A percentile compares a stretch with the other conserved stretches of the same genome.
Conservation (phyloP, 495 filamentous ascomycete species). For the Acidiella bohemica region DNA sequence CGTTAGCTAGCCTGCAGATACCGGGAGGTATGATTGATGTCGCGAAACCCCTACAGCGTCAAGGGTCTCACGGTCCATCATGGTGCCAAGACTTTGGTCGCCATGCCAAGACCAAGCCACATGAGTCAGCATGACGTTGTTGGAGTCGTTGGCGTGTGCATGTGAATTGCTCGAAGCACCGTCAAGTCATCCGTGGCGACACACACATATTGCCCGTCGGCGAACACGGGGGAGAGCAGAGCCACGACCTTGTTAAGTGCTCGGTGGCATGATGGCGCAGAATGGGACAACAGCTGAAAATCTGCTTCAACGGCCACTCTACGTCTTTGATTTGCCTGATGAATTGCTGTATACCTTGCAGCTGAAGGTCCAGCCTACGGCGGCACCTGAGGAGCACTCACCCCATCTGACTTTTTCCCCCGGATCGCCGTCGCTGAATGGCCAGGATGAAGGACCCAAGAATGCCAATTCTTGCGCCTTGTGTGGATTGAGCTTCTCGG, state of each 20-base stretch:
- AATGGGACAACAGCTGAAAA: conserved; percentile 1
- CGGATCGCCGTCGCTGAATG: conserved; percentile 18
- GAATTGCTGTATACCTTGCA: conserved; percentile 58
- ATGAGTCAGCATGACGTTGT: background rate
- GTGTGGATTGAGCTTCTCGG: conserved; percentile 55
- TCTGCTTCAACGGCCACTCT: conserved; percentile 14
- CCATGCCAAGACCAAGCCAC: too few species aligned
- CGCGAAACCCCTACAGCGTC: too few species aligned
- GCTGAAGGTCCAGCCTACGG: conserved; percentile 19
- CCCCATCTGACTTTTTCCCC: background rate
- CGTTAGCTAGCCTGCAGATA: too few species aligned
- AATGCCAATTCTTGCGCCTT: conserved; percentile 63
- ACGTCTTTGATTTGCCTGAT: conserved; percentile 71
- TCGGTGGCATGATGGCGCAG: conserved; percentile 7
- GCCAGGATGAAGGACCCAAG: conserved; percentile 35
- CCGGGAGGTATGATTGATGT: too few species aligned
- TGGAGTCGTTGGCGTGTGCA: background rate
- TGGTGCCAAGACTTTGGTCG: background rate
- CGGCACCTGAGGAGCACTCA: background rate
- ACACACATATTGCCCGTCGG: too few species aligned
- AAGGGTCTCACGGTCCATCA: too few species aligned
- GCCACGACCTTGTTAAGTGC: background rate
- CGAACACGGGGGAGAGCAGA: too few species aligned
- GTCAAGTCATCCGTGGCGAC: too few species aligned
- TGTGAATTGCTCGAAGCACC: background rate